Evolutionary conservation across 83 land plant genomes (phyloP).

Genomic region (Diphasiastrum complanatum): DNA sequence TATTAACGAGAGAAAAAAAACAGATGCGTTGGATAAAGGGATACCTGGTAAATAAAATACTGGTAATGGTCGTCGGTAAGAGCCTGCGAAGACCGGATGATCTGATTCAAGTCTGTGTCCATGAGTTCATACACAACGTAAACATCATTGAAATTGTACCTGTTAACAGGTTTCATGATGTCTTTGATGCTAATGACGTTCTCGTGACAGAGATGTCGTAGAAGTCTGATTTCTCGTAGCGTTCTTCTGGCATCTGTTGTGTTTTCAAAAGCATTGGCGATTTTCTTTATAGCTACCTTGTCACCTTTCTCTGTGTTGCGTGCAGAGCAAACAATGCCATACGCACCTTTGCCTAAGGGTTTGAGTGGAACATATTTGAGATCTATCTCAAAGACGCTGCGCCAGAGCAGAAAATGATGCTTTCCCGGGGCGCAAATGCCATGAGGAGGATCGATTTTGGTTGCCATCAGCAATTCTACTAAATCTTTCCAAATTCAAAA

Average conservation of each 20-base stretch:
- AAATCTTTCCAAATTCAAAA: too few species aligned
- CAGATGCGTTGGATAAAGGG: too few species aligned
- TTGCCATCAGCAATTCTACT: too few species aligned
- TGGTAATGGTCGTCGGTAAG: not conserved
- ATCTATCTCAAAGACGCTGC: slow-evolving; percentile 1
- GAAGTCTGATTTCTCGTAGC: too few species aligned
- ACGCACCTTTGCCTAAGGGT: not conserved
- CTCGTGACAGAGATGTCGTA: not conserved
- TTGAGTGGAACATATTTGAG: not conserved
- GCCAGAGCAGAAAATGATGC: not conserved
- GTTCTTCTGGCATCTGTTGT: not conserved
- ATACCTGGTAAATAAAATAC: not conserved
- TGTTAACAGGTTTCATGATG: not conserved
- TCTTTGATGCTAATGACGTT: not conserved
- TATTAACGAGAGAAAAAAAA: too few species aligned
- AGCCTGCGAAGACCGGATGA: not conserved
- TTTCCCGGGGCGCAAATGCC: not conserved
- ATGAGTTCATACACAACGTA: slow-evolving; percentile 3
- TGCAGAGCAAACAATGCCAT: not conserved
- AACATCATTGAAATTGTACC: slow-evolving; percentile 2
- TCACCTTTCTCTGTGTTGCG: not conserved
- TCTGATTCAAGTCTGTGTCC: slow-evolving; percentile 1
- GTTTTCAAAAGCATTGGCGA: slow-evolving; percentile 3
- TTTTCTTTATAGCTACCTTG: not conserved
- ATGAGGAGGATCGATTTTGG: not conserved